Conservation (phyloP, 352 stramenopile genomes). For the Elongisporangium prolatum region DNA sequence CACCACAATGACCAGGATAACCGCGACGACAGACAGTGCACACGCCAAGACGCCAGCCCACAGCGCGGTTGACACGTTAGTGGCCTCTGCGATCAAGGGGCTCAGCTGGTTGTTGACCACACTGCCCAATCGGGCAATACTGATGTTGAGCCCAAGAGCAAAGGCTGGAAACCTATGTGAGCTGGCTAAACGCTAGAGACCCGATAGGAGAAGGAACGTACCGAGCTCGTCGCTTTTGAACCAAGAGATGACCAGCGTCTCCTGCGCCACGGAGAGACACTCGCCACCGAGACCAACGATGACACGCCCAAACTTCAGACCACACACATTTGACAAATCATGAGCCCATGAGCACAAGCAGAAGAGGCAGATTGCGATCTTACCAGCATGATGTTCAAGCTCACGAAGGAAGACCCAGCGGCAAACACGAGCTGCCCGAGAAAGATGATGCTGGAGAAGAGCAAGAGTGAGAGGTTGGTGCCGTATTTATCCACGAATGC, state of each 20-base stretch:
- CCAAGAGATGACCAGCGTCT: slow-evolving; percentile 50
- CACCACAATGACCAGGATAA: background rate
- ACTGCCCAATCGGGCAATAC: background rate
- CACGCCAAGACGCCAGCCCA: background rate
- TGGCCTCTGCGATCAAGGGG: background rate
- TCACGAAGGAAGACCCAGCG: slow-evolving; percentile 17
- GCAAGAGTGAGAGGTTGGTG: slow-evolving; percentile 23
- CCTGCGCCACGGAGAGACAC: slow-evolving; percentile 45
- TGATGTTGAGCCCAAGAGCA: slow-evolving; percentile 8
- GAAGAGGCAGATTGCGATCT: background rate
- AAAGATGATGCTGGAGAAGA: slow-evolving; percentile 11
- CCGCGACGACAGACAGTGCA: background rate
- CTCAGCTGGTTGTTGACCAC: background rate
- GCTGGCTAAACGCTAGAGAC: background rate
- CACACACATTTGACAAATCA: slow-evolving; percentile 36
- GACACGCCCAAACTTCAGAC: slow-evolving; percentile 36
- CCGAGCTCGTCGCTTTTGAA: slow-evolving; percentile 46
- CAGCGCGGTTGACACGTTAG: background rate
- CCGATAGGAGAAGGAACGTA: background rate
- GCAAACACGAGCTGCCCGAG: slow-evolving; percentile 45
- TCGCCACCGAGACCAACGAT: slow-evolving; percentile 70
- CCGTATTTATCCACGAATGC: slow-evolving; percentile 47
- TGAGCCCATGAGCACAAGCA: slow-evolving; percentile 6
- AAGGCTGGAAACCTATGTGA: slow-evolving; percentile 8
- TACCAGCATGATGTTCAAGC: slow-evolving; percentile 14